These are phyloP conservation scores for Dryas octopetala DNA, from an alignment of 306 rosid species.

Conservation along the genomic window DNA sequence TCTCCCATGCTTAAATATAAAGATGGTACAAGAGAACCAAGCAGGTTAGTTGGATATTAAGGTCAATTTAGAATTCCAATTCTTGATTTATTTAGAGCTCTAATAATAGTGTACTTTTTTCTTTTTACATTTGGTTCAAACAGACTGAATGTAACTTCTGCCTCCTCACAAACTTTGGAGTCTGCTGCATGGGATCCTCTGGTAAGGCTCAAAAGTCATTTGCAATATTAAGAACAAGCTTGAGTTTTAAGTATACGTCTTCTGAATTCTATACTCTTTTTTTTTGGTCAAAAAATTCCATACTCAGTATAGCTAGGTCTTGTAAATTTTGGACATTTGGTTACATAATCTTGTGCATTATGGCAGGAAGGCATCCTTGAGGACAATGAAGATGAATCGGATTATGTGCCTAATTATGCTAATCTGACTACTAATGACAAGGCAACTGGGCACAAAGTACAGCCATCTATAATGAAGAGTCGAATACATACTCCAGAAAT, in stretches of 20 bases:
- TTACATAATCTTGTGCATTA: slow-evolving; percentile 19
- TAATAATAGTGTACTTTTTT: not conserved
- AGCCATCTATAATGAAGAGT: slow-evolving; percentile 39
- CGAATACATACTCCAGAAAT: slow-evolving; percentile 47
- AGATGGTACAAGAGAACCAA: slow-evolving; percentile 47
- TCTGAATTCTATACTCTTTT: not conserved
- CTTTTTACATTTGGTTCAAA: slow-evolving; percentile 33
- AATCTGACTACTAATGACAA: slow-evolving; percentile 43
- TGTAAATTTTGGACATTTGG: slow-evolving; percentile 1
- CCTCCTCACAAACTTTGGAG: slow-evolving; percentile 36
- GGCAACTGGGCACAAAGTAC: slow-evolving; percentile 34
- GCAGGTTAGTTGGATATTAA: slow-evolving; percentile 41
- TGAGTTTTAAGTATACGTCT: not conserved
- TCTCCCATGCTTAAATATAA: slow-evolving; percentile 48
- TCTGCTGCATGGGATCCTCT: slow-evolving; percentile 49
- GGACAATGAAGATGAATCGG: slow-evolving; percentile 61
- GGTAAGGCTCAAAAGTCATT: slow-evolving; percentile 37
- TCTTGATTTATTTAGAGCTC: slow-evolving; percentile 26
- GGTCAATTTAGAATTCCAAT: not conserved
- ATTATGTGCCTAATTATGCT: slow-evolving; percentile 51
- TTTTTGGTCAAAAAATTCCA: not conserved
- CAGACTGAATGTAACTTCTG: slow-evolving; percentile 48
- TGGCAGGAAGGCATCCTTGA: slow-evolving; percentile 55
- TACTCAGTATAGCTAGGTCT: slow-evolving; percentile 6
- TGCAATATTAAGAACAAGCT: slow-evolving; percentile 5